Base-by-base conservation (phyloP, 176 grass and related monocot species). In the Panicum miliaceum region DNA sequence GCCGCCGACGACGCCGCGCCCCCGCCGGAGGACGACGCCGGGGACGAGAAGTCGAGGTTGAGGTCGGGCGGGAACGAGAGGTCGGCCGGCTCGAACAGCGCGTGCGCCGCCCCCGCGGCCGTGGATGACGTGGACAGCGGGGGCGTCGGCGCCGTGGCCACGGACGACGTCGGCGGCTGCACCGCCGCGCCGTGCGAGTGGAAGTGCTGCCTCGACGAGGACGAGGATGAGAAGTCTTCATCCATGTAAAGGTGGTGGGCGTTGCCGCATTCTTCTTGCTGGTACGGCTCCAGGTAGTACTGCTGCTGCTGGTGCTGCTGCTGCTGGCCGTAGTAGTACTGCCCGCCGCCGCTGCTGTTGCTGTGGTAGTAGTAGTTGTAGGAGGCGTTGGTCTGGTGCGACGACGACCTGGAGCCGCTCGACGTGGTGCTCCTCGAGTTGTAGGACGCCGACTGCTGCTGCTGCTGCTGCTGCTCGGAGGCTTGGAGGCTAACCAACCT, bases 211-310 rank as follows among this genome's bases (percentile, higher is more conserved):
- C 81, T 90, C 43, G 93, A 96, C n/a, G 93, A 94, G 12, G 93
- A 95, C 32, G 97, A 94, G 26, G 97, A 98, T 32, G 97, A 99
- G 91, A 95, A 95, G 92, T 98, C 96, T 92, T 98, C 96, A 94
- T 98, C 96, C 96, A 98, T 98, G 96, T 94, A 98, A 84, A 92
- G 79, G 60, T 94, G 82, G 72, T 75, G 71, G 84, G 75, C 79
- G 84, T 91, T 83, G 89, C 93, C 91, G 89, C 95, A 97, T 98
- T 98, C 96, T 95, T 98, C 92, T 86, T 89, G 71, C 71, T 73
- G 85, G 81, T 90, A 92, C 69, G 82, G 85, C 66, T 89, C 87
- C 85, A 91, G 83, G 80, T 91, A 86, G 81, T 94, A 90, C 67
- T n/a, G 71, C 29, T 71, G 75, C 76, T 94, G 88, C 43, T 26